Base-by-base conservation (phyloP, 345 rosid genomes). In the Melaleuca alternifolia region DNA sequence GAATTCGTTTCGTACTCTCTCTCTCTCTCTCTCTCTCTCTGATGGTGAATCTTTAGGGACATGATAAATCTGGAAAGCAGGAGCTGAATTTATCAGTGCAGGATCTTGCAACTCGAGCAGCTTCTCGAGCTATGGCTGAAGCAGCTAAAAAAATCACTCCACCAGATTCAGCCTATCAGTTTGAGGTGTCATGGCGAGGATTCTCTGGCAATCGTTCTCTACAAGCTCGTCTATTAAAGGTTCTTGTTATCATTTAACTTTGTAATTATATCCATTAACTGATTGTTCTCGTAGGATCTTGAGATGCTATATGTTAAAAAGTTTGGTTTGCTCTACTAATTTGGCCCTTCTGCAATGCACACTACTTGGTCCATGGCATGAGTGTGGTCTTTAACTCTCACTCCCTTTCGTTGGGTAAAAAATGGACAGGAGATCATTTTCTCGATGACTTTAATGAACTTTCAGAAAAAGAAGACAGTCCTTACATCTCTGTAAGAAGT, bases 31-130 rank as follows among this genome's bases (percentile, higher is more conserved):
- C 51, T 51, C 51, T 46, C 28, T 37, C 53, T 52, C 33, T 5
- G 44, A 13, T 84, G 84, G 33, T 51, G 44, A 54, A 46, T 11
- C 48, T 54, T 30, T 86, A 95, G 98, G 91, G 88, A 90, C 89
- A 86, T 89, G 86, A 37, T 48, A 89, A 79, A 87, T 54, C 86
- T 53, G 88, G 61, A 89, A 93, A 88, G 90, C 89, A 85, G 46
- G 93, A 92, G 62, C 90, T 94, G 85, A 91, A 92, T 86, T 85
- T 92, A 85, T 94, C 95, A 11, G 94, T 97, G 30, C 94, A 93
- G 87, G 99, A 95, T 88, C 97, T 96, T 88, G 99, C 99, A 79
- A 88, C 94, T 87, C 95, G 89, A 82, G 99, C 98, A 88, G 95
- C 99, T 51, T 93, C 94, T 86, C 93, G 91, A 87, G 97, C 98